Evolutionary conservation across 139 green algal species (phyloP).

Genomic region (Trebouxia sp.): DNA sequence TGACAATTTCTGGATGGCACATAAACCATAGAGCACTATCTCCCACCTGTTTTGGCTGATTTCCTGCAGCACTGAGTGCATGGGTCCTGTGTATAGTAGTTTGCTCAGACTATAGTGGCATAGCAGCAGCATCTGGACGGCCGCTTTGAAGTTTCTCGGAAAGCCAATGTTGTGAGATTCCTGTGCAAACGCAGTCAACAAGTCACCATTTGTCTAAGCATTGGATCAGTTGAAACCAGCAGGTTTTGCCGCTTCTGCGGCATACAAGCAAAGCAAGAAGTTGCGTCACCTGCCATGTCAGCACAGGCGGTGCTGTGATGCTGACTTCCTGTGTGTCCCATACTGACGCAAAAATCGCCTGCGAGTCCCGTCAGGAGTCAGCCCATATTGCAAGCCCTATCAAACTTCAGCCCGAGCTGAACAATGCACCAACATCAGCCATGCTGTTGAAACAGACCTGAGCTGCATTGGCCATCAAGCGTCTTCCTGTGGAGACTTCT

Average conservation of each 20-base stretch:
- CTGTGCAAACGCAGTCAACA: background rate
- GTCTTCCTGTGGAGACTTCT: background rate
- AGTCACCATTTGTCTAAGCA: too few species aligned
- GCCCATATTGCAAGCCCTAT: too few species aligned
- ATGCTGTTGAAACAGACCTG: too few species aligned
- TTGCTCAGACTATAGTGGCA: background rate
- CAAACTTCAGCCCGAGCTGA: too few species aligned
- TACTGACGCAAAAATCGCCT: background rate
- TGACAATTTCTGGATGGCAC: too few species aligned
- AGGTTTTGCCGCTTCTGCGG: too few species aligned
- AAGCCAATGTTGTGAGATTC: background rate
- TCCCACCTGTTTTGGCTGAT: background rate
- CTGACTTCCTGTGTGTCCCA: background rate
- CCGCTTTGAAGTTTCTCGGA: background rate
- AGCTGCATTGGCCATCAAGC: background rate
- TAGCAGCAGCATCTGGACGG: background rate
- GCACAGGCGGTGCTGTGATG: background rate
- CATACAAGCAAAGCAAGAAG: background rate
- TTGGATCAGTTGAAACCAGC: too few species aligned
- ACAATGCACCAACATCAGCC: background rate
- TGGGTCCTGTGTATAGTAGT: background rate
- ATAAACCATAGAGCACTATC: too few species aligned
- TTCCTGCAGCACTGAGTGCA: background rate
- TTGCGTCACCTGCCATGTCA: slow-evolving; percentile 4
- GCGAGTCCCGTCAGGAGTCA: too few species aligned